phyloP scores from a whole-genome alignment of 1,284 basidiomycete species.

The Sutorius eximius region DNA sequence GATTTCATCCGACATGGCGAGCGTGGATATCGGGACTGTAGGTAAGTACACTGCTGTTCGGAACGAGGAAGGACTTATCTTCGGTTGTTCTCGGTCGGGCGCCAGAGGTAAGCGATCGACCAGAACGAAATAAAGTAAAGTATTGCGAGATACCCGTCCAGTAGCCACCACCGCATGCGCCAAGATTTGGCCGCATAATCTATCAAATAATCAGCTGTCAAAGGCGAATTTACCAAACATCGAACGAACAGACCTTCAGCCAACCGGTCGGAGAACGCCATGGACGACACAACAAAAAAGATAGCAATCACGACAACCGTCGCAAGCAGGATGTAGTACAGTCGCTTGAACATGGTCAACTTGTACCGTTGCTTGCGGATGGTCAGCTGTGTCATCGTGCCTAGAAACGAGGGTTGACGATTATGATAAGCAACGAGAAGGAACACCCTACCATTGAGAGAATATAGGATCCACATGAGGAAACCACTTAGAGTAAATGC shows the following conservation, averaged over 20 bases:
- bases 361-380: constrained; percentile 87
- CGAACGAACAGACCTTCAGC: constrained; percentile 66
- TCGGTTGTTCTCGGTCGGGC: constrained; percentile 90
- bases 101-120: constrained; percentile 89
- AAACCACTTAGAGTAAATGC: constrained; percentile 93
- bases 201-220: constrained; percentile 30
- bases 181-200: constrained; percentile 95
- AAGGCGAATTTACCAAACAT: not conserved
- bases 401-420: constrained; percentile 39
- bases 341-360: constrained; percentile 79
- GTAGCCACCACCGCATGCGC: constrained; percentile 91
- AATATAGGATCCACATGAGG: constrained; percentile 92
- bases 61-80: constrained; percentile 55
- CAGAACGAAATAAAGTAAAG: constrained; percentile 83
- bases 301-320: constrained; percentile 81
- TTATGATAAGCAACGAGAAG: not conserved
- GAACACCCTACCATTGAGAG: constrained; percentile 67
- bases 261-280: constrained; percentile 88
- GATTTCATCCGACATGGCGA: constrained; percentile 83
- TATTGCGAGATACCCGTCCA: constrained; percentile 93
- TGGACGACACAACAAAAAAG: constrained; percentile 91
- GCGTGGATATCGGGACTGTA: constrained; percentile 45
- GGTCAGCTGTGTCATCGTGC: constrained; percentile 82
- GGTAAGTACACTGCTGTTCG: constrained; percentile 25
- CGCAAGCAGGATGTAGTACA: constrained; percentile 86